A percentile compares a stretch with the other conserved stretches of the same genome.
phyloP scores from a whole-genome alignment of 139 green algal species.

The Mesotaenium endlicherianum region DNA sequence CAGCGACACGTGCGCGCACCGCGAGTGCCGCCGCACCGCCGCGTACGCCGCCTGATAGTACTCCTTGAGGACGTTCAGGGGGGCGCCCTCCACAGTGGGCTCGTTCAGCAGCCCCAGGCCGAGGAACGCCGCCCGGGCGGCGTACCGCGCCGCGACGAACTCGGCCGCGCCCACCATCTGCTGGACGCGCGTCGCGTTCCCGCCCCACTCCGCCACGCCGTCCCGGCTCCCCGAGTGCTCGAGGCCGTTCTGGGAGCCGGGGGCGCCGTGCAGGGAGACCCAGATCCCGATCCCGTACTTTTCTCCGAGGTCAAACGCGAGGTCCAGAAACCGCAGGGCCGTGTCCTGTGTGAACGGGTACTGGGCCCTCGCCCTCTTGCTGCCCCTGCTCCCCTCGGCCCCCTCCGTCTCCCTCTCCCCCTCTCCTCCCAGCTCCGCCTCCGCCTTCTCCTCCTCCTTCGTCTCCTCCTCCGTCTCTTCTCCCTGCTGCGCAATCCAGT shows the following conservation, averaged over 20 bases:
- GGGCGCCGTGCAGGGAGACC: neutral
- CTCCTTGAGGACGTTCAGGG: neutral
- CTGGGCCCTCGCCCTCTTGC: no score
- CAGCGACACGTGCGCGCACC: constrained; percentile 15
- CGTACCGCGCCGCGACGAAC: constrained; percentile 11
- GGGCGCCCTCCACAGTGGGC: neutral
- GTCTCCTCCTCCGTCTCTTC: neutral
- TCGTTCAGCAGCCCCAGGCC: constrained; percentile 37
- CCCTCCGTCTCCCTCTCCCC: neutral
- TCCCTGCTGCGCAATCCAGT: neutral
- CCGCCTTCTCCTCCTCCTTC: neutral
- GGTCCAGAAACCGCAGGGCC: neutral
- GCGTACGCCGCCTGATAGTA: constrained; percentile 16
- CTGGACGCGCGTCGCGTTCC: neutral
- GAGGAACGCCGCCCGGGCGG: neutral
- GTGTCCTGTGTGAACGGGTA: no score
- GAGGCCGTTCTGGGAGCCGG: neutral
- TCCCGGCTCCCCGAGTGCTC: neutral
- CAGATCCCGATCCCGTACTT: neutral
- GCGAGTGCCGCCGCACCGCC: constrained; percentile 5
- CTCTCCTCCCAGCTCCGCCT: neutral
- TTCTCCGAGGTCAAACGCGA: neutral
- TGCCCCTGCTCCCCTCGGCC: neutral
- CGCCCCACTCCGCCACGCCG: neutral
- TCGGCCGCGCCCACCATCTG: neutral